A percentile compares a stretch with the other conserved stretches of the same genome.
Conservation (phyloP, 2,329 filamentous ascomycete species). For the Fusarium devonianum region DNA sequence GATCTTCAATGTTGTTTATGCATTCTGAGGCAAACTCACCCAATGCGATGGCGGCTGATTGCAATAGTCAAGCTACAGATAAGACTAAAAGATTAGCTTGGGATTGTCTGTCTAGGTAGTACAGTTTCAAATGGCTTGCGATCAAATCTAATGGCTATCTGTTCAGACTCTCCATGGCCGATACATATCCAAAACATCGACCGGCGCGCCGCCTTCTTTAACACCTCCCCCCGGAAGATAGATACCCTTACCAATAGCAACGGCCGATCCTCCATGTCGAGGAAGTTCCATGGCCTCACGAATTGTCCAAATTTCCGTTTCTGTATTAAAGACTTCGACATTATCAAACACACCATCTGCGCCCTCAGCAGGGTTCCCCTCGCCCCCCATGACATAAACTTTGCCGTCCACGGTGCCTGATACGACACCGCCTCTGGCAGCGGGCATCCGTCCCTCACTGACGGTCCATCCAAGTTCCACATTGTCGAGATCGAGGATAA, state of each 20-base stretch:
- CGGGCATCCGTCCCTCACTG: constrained; percentile 45
- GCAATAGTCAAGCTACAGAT: too few relatives aligned
- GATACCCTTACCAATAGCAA: constrained; percentile 36
- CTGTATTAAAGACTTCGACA: constrained; percentile 42
- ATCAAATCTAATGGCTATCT: too few relatives aligned
- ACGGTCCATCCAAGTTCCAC: constrained; percentile 40
- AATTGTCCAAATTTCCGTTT: constrained; percentile 39
- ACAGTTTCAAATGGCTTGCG: too few relatives aligned
- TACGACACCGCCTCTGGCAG: constrained; percentile 46
- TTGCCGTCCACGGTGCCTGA: constrained; percentile 37
- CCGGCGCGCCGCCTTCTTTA: constrained; percentile 26
- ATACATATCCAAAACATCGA: constrained; percentile 26
- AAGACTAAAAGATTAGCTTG: too few relatives aligned
- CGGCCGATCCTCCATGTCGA: constrained; percentile 46
- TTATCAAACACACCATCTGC: constrained; percentile 41
- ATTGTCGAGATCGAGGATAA: constrained; percentile 43
- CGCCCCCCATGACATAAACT: constrained; percentile 49
- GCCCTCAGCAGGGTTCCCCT: constrained; percentile 41
- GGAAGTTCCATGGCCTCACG: constrained; percentile 43
- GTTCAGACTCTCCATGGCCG: constrained; percentile 12
- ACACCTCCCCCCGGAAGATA: constrained; percentile 48
- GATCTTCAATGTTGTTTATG: too few relatives aligned
- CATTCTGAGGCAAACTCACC: too few relatives aligned
- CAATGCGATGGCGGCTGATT: too few relatives aligned
- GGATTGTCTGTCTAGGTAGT: too few relatives aligned